Evolutionary conservation across 2,329 filamentous ascomycete species (phyloP).

Genomic region (Laburnicola sp.): DNA sequence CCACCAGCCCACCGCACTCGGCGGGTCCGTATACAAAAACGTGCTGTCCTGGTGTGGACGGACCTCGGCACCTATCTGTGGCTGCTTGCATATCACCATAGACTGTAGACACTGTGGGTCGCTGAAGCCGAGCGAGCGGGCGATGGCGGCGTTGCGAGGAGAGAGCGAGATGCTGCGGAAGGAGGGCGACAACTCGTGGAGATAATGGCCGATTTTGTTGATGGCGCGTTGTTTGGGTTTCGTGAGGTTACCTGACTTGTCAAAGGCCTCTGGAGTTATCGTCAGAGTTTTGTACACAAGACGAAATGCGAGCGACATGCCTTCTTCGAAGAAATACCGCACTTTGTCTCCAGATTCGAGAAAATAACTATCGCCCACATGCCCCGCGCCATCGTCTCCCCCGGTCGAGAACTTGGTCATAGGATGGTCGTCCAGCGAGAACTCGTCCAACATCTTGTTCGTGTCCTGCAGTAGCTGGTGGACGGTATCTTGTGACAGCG

Average conservation of each 20-base stretch:
- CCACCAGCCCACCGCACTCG: slow-evolving; percentile 93
- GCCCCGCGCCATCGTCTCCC: slow-evolving; percentile 64
- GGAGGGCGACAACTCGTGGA: slow-evolving; percentile 51
- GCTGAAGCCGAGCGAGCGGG: slow-evolving; percentile 69
- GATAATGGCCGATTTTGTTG: slow-evolving; percentile 65
- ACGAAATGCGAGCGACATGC: slow-evolving; percentile 29
- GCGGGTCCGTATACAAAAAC: slow-evolving; percentile 87
- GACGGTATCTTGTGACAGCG: slow-evolving; percentile 68
- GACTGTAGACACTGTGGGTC: slow-evolving; percentile 84
- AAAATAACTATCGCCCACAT: slow-evolving; percentile 96
- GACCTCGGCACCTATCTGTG: slow-evolving; percentile 90
- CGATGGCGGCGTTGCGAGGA: slow-evolving; percentile 63
- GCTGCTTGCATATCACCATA: slow-evolving; percentile 99
- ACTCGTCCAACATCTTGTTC: slow-evolving; percentile 69
- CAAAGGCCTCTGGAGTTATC: slow-evolving; percentile 68
- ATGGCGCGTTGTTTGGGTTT: slow-evolving; percentile 84
- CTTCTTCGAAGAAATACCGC: slow-evolving; percentile 94
- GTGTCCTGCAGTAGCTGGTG: slow-evolving; percentile 73
- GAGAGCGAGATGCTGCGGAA: slow-evolving; percentile 59
- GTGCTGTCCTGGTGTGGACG: slow-evolving; percentile 90
- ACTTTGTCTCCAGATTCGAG: slow-evolving; percentile 86
- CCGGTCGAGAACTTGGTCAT: slow-evolving; percentile 94
- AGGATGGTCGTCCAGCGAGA: slow-evolving; percentile 81
- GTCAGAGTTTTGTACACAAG: not conserved
- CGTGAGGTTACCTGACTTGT: slow-evolving; percentile 62